Evolutionary conservation across 139 green algal genomes (phyloP).

Genomic region (Chlorella sp.): DNA sequence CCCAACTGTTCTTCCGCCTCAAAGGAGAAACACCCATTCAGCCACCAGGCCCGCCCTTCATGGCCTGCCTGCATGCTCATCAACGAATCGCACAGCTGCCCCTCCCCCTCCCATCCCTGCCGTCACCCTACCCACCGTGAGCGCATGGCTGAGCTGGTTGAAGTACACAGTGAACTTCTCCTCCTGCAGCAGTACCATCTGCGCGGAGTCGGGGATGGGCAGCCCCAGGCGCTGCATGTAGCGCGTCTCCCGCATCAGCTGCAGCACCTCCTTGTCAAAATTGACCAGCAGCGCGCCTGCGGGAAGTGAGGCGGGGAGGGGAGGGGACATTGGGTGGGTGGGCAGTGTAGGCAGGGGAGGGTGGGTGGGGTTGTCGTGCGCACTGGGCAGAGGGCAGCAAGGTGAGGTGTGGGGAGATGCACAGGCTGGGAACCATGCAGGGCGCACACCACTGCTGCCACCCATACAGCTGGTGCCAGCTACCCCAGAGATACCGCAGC

Average conservation of each 20-base stretch:
- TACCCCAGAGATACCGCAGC: not conserved
- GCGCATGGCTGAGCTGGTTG: conserved; percentile 79
- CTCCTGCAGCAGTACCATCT: conserved; percentile 86
- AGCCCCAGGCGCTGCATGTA: conserved; percentile 89
- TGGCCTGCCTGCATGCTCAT: not conserved
- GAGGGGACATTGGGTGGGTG: too few species aligned
- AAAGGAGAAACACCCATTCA: not conserved
- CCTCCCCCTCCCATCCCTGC: not conserved
- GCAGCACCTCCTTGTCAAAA: conserved; percentile 90
- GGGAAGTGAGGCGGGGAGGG: not conserved
- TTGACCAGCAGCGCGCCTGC: conserved; percentile 80
- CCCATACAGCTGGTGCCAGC: not conserved
- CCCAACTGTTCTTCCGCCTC: too few species aligned
- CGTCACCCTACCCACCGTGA: conserved; percentile 42
- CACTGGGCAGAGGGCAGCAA: not conserved
- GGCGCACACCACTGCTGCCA: not conserved
- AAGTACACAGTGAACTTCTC: conserved; percentile 90
- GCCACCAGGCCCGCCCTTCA: not conserved
- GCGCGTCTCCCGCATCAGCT: conserved; percentile 90
- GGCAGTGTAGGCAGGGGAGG: not conserved
- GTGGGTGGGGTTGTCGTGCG: not conserved
- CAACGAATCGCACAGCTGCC: not conserved
- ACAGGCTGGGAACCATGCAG: not conserved
- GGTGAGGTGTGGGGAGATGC: not conserved
- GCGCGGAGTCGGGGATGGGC: conserved; percentile 80